phyloP scores from a whole-genome alignment of 2,329 filamentous ascomycete genomes.

The Diaporthe citri region DNA sequence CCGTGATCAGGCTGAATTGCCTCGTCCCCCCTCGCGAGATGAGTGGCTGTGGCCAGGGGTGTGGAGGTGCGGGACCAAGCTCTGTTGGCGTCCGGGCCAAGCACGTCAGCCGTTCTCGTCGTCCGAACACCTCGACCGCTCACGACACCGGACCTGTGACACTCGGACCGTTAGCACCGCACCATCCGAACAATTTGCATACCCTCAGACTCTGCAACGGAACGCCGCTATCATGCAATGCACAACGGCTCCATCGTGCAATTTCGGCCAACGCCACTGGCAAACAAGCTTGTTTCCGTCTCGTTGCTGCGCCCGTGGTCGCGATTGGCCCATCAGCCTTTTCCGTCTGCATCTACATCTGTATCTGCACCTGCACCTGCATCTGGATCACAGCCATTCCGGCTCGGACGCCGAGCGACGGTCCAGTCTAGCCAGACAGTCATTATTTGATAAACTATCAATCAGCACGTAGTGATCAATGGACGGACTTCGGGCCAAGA shows the following conservation, averaged over 20 bases:
- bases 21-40: not conserved
- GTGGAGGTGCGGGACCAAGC: not conserved
- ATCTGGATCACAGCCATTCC: slow-evolving; percentile 15
- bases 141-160: not conserved
- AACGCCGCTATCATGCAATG: slow-evolving; percentile 20
- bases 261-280: slow-evolving; percentile 1
- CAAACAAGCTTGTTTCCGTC: slow-evolving; percentile 26
- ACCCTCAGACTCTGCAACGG: slow-evolving; percentile 13
- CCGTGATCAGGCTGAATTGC: slow-evolving; percentile 6
- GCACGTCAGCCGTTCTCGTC: slow-evolving; percentile 28
- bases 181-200: slow-evolving; percentile 15
- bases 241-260: slow-evolving; percentile 14
- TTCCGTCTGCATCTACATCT: not conserved
- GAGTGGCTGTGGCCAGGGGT: slow-evolving; percentile 6
- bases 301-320: not conserved
- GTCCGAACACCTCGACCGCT: slow-evolving; percentile 17
- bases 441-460: not conserved
- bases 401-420: not conserved
- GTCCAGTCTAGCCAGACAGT: not conserved
- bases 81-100: slow-evolving; percentile 11
- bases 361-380: not conserved
- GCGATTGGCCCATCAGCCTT: slow-evolving; percentile 18
- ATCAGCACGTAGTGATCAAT: not conserved
- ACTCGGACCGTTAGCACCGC: slow-evolving; percentile 23
- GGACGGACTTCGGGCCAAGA: slow-evolving; percentile 3